Evolutionary conservation across 352 stramenopile species (phyloP), one percentile per base, ranked within the genome.

Genomic region (Phytopythium ostracodes): DNA sequence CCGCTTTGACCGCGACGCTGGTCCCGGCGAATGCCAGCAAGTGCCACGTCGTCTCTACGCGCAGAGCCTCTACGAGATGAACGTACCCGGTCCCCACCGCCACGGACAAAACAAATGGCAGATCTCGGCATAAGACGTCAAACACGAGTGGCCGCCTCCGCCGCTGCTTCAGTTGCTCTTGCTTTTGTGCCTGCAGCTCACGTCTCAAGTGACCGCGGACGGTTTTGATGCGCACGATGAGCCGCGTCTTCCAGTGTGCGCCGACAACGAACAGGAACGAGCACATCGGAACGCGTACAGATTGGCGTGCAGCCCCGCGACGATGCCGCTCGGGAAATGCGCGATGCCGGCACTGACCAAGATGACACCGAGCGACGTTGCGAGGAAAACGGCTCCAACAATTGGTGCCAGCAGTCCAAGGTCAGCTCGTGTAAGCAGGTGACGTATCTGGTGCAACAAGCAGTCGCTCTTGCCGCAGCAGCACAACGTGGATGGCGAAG

Each of bases 41-140:
- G 15, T 71, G 29, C 67, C 63, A 71, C 9, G 67, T 60, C 14
- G 60, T 18, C 33, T 52, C 50, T 43, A 73, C 60, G 18, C 56
- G 36, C 8, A 73, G 60, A 17, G 29, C 62, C 31, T 59, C 69
- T 0, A 66, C 61, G 14, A 73, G 31, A 15, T 73, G 67, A 29
- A 73, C 67, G 29, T 67, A 73, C 1, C 56, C 63, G 2, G 59
- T 62, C 10, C 63, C 67, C 22, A 59, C 63, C 17, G 64, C 22
- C 8, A 54, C 60, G 5, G 67, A 70, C n/a, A 70, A 53, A 43
- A 71, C 29, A 14, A 68, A 42, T 12, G 60, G 59, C 12, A 68
- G 35, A 17, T 73, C 69, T 38, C 64, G 67, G 52, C 62, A n/a
- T n/a, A 70, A 62, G 2, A 73, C 60, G 29, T 56, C 57, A 14